These are phyloP conservation scores for Trapa bicornis DNA, from an alignment of 345 rosid species.

Conservation along the genomic window DNA sequence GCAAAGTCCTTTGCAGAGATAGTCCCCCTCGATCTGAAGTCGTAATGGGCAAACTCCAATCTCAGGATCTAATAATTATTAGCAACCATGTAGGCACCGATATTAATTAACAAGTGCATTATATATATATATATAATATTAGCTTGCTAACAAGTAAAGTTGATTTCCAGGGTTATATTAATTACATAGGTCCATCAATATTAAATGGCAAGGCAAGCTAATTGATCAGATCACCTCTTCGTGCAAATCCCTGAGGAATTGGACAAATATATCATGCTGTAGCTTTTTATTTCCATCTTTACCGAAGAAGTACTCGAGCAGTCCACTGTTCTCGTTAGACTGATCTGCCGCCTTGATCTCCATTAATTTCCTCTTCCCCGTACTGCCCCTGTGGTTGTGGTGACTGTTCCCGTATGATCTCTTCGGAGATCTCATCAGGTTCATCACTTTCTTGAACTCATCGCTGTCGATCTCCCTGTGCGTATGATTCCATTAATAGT, in stretches of 20 bases:
- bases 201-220: too few relatives aligned
- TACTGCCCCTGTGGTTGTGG: slow-evolving; percentile 28
- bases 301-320: slow-evolving; percentile 55
- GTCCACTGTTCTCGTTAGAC: slow-evolving; percentile 37
- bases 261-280: slow-evolving; percentile 40
- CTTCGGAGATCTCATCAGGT: slow-evolving; percentile 41
- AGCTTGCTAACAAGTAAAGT: too few relatives aligned
- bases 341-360: background rate
- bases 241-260: slow-evolving; percentile 42
- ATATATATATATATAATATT: too few relatives aligned
- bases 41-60: slow-evolving; percentile 60
- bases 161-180: too few relatives aligned
- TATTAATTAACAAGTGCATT: too few relatives aligned
- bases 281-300: slow-evolving; percentile 40
- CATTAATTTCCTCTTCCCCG: background rate
- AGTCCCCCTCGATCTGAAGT: slow-evolving; percentile 10
- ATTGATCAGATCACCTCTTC: slow-evolving; percentile 25
- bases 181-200: too few relatives aligned
- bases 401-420: slow-evolving; percentile 32
- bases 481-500: background rate
- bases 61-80: slow-evolving; percentile 24
- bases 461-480: slow-evolving; percentile 45
- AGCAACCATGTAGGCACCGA: too few relatives aligned
- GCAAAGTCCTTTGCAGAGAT: slow-evolving; percentile 59
- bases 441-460: slow-evolving; percentile 63